phyloP scores from a whole-genome alignment of 192 early-diverging fungal genomes.

The Hyaloraphidium curvatum region DNA sequence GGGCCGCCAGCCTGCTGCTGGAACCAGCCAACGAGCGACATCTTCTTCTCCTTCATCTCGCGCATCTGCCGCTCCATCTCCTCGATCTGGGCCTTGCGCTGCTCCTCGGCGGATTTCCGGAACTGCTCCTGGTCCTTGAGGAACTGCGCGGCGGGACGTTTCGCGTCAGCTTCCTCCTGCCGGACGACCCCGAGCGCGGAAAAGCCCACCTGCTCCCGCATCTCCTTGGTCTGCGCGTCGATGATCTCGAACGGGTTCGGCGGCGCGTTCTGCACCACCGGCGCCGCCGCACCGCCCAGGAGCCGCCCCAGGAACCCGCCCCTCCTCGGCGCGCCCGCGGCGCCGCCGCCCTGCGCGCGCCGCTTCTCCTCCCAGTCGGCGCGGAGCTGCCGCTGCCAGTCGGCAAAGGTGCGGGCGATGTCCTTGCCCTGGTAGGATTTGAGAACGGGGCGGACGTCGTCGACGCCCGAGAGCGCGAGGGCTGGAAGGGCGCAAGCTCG shows the following conservation, averaged over 20 bases:
- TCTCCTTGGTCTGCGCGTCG: slow-evolving; percentile 36
- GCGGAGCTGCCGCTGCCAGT: slow-evolving; percentile 38
- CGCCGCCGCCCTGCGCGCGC: slow-evolving; percentile 3
- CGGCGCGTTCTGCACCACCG: slow-evolving; percentile 15
- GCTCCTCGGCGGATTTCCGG: slow-evolving; percentile 42
- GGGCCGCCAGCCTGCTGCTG: not conserved
- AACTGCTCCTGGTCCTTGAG: slow-evolving; percentile 48
- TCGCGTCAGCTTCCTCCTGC: too few relatives aligned
- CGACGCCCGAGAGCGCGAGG: slow-evolving; percentile 46
- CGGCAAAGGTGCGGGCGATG: slow-evolving; percentile 44
- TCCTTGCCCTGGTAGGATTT: slow-evolving; percentile 42
- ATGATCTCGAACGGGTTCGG: slow-evolving; percentile 40
- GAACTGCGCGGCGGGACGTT: slow-evolving; percentile 10
- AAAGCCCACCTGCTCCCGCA: slow-evolving; percentile 29
- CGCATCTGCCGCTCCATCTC: slow-evolving; percentile 51
- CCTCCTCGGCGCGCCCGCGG: slow-evolving; percentile 27
- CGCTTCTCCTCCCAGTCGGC: slow-evolving; percentile 48
- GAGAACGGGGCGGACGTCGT: slow-evolving; percentile 55
- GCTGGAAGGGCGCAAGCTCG: not conserved
- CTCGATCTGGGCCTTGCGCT: slow-evolving; percentile 43
- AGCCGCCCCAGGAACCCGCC: slow-evolving; percentile 15
- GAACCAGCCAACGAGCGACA: slow-evolving; percentile 34
- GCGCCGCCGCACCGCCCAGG: slow-evolving; percentile 11
- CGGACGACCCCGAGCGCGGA: not conserved
- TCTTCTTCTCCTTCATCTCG: slow-evolving; percentile 73